Percentiles rank a stretch among this genome's conserved stretches.
phyloP scores from a whole-genome alignment of 352 stramenopile species.

The Aphanomyces invadans region DNA sequence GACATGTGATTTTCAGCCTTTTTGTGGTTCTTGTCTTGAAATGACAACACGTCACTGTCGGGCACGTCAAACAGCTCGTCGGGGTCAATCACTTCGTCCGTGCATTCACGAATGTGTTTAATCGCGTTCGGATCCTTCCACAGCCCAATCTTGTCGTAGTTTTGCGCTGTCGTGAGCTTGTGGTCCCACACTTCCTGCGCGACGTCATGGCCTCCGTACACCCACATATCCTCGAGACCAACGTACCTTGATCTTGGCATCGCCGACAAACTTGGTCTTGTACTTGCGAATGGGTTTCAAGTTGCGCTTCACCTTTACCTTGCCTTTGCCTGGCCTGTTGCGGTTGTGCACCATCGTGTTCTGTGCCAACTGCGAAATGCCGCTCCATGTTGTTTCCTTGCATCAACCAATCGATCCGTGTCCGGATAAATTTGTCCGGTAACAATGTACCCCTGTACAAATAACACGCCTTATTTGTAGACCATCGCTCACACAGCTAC shows the following conservation, averaged over 20 bases:
- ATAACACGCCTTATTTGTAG: background rate
- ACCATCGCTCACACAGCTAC: too few species aligned
- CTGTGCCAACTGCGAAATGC: background rate
- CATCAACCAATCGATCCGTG: constrained; percentile 7
- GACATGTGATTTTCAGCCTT: constrained; percentile 70
- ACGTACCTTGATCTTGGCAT: constrained; percentile 42
- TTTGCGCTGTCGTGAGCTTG: constrained; percentile 69
- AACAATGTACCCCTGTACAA: background rate
- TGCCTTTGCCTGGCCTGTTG: constrained; percentile 25
- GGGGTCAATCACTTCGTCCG: constrained; percentile 49
- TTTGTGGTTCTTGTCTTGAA: constrained; percentile 59
- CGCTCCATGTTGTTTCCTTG: background rate
- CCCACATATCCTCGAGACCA: too few species aligned
- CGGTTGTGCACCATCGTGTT: constrained; percentile 21
- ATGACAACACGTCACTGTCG: constrained; percentile 58
- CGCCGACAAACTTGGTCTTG: constrained; percentile 62
- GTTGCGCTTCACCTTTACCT: constrained; percentile 58
- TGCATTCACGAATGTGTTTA: constrained; percentile 36
- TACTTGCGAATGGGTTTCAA: constrained; percentile 67
- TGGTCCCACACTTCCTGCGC: constrained; percentile 60
- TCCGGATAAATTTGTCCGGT: background rate
- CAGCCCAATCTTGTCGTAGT: constrained; percentile 69
- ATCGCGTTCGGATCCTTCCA: constrained; percentile 58
- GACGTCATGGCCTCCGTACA: too few species aligned
- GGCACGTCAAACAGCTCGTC: constrained; percentile 59